These are phyloP conservation scores for Persicaria maculosa DNA, from an alignment of 148 eudicot species.

Conservation along the genomic window DNA sequence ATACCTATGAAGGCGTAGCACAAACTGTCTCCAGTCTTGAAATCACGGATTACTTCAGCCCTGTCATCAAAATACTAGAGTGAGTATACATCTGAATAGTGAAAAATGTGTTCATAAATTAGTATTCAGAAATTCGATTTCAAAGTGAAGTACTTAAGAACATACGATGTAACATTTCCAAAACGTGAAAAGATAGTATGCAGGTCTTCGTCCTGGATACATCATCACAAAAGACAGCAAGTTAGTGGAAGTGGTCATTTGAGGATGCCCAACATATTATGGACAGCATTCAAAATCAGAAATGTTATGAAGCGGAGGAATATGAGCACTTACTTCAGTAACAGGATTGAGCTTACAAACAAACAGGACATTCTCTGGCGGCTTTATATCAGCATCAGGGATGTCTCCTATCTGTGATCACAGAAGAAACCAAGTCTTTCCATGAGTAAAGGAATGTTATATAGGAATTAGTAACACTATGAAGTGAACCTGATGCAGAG, in stretches of 20 bases:
- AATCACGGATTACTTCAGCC: slow-evolving; percentile 89
- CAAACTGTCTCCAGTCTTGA: slow-evolving; percentile 86
- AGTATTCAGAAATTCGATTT: slow-evolving; percentile 15
- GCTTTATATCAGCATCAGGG: slow-evolving; percentile 93
- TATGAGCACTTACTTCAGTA: slow-evolving; percentile 60
- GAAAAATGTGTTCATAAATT: neutral
- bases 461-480: neutral
- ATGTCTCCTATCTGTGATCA: slow-evolving; percentile 81
- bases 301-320: neutral
- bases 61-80: slow-evolving; percentile 27
- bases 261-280: slow-evolving; percentile 5
- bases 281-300: neutral
- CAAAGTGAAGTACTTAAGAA: slow-evolving; percentile 9
- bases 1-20: slow-evolving; percentile 97
- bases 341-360: slow-evolving; percentile 95
- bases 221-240: slow-evolving; percentile 6
- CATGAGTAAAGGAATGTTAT: neutral
- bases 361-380: slow-evolving; percentile 91
- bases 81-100: neutral
- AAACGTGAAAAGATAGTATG: slow-evolving; percentile 90
- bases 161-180: slow-evolving; percentile 89
- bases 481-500: slow-evolving; percentile 1
- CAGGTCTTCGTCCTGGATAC: slow-evolving; percentile 77
- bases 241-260: neutral
- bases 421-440: neutral